phyloP scores from a whole-genome alignment of 2,329 filamentous ascomycete species.

The Diaporthe vexans region DNA sequence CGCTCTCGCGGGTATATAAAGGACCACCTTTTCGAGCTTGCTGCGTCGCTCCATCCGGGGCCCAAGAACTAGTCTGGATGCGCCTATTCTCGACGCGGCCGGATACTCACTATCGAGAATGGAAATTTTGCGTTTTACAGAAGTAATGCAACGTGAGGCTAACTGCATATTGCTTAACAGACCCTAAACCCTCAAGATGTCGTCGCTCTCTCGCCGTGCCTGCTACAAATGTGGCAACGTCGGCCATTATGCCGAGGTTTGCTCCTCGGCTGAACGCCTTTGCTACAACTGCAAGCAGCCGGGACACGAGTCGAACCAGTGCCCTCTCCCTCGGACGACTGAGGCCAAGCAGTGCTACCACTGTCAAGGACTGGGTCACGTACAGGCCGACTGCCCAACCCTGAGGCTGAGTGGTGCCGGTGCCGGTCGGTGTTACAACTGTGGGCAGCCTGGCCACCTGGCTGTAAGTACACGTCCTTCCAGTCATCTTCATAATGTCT shows the following conservation, averaged over 20 bases:
- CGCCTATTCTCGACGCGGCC: neutral
- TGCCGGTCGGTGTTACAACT: constrained; percentile 94
- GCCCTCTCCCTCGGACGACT: constrained; percentile 95
- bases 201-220: constrained; percentile 84
- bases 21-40: too few relatives aligned
- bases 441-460: constrained; percentile 92
- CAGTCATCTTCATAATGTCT: too few relatives aligned
- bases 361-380: constrained; percentile 97
- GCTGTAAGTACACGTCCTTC: constrained; percentile 71
- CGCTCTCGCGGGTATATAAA: neutral
- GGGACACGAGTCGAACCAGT: constrained; percentile 98
- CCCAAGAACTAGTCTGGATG: neutral
- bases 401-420: constrained; percentile 89
- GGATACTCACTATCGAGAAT: constrained; percentile 42
- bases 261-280: constrained; percentile 96
- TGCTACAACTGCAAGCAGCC: constrained; percentile 99
- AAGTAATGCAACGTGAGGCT: constrained; percentile 53
- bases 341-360: constrained; percentile 99
- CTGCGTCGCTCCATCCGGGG: neutral
- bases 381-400: constrained; percentile 98
- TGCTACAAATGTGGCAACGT: constrained; percentile 90
- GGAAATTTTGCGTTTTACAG: constrained; percentile 38
- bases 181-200: constrained; percentile 68
- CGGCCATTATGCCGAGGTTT: constrained; percentile 88
- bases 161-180: constrained; percentile 51